These are phyloP conservation scores for Purshia tridentata DNA, from an alignment of 306 rosid genomes.

Conservation along the genomic window DNA sequence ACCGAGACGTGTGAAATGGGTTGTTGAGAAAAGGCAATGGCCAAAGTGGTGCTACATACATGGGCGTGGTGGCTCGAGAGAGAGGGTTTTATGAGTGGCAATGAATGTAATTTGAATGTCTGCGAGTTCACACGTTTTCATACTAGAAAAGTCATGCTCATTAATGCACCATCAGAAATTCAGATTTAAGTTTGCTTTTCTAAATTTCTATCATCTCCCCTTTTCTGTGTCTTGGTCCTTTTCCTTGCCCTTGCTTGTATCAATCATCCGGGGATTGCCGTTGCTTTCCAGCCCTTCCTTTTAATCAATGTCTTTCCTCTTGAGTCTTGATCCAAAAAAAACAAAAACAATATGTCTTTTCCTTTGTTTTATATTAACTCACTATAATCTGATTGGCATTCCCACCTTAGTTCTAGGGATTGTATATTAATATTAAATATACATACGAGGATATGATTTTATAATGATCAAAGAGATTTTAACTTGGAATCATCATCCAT, in stretches of 20 bases:
- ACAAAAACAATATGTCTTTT: background rate
- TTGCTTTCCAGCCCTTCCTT: background rate
- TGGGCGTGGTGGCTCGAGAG: background rate
- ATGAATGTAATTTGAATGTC: background rate
- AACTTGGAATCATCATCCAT: too few species aligned
- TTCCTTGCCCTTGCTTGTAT: slow-evolving; percentile 18
- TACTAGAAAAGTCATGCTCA: background rate
- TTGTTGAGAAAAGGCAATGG: background rate
- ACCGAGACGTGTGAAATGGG: background rate
- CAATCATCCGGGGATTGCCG: background rate
- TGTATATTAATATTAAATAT: background rate
- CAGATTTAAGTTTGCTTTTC: background rate
- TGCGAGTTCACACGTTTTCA: slow-evolving; percentile 4
- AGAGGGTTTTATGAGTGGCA: background rate
- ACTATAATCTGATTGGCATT: background rate
- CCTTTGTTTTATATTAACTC: background rate
- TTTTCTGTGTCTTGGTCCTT: too few species aligned
- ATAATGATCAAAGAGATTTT: too few species aligned
- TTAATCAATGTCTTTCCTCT: background rate
- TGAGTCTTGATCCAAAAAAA: too few species aligned
- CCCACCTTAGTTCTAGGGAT: background rate
- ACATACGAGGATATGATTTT: background rate
- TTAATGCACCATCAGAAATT: too few species aligned
- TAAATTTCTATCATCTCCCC: too few species aligned
- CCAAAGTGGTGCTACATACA: background rate